A percentile compares a stretch with the other conserved stretches of the same genome.
Conservation (phyloP, 2,329 filamentous ascomycete species). For the Sporothrix schenckii region DNA sequence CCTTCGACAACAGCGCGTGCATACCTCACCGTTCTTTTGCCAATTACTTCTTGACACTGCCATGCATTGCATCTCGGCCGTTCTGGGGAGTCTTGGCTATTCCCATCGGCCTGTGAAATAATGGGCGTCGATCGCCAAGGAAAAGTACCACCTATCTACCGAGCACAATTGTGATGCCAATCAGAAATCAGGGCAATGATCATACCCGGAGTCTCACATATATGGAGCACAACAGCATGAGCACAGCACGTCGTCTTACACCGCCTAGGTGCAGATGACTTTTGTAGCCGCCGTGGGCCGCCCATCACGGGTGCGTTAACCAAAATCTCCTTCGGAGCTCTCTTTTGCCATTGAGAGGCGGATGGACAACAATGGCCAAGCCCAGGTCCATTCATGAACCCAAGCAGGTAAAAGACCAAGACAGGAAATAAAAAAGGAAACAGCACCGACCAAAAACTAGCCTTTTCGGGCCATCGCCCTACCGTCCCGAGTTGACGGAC, state of each 20-base stretch:
- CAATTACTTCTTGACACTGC: neutral
- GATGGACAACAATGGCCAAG: neutral
- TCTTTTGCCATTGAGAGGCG: neutral
- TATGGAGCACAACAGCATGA: neutral
- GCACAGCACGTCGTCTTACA: neutral
- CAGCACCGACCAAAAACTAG: neutral
- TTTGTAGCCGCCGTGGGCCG: conserved; percentile 10
- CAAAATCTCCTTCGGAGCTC: neutral
- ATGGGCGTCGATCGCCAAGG: conserved; percentile 22
- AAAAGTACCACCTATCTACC: conserved; percentile 20
- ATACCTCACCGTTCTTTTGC: conserved; percentile 13
- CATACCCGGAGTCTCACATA: neutral
- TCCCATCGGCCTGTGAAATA: conserved; percentile 17
- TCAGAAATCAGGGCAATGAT: neutral
- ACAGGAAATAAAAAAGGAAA: neutral
- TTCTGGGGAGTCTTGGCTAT: neutral
- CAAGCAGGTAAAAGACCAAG: too few relatives aligned
- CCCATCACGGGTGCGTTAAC: neutral
- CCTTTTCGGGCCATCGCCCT: conserved; percentile 19
- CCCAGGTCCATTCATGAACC: neutral
- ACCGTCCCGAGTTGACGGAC: conserved; percentile 3
- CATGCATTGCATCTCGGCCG: conserved; percentile 10
- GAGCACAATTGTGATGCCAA: conserved; percentile 13
- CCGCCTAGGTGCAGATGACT: conserved; percentile 2
- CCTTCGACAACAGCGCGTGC: neutral